Percentiles rank a stretch among this genome's conserved stretches.
These are phyloP conservation scores for Nephelium lappaceum DNA, from an alignment of 345 rosid genomes.

Conservation along the genomic window DNA sequence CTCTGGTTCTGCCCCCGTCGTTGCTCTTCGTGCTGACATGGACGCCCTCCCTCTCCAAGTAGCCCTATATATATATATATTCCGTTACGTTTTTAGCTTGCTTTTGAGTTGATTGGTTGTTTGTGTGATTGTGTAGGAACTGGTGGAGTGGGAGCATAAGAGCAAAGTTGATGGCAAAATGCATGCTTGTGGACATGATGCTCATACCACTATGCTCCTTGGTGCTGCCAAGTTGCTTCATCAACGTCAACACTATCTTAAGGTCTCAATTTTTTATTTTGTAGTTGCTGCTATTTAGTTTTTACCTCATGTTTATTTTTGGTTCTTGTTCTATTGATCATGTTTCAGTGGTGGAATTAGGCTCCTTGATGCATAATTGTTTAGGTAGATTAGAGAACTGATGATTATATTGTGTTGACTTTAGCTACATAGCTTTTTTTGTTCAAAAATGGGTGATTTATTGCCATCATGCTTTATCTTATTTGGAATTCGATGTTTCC, in stretches of 20 bases:
- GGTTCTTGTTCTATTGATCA: not conserved
- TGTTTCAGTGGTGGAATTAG: not conserved
- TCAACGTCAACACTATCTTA: constrained; percentile 60
- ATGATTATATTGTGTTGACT: not conserved
- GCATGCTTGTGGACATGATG: constrained; percentile 93
- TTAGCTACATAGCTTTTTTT: too few relatives aligned
- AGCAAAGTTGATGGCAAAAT: constrained; percentile 75
- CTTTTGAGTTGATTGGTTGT: not conserved
- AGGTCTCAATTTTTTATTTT: constrained; percentile 52
- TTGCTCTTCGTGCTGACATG: constrained; percentile 90
- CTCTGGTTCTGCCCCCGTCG: constrained; percentile 67
- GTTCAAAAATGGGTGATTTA: too few relatives aligned
- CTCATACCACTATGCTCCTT: constrained; percentile 83
- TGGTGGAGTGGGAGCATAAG: constrained; percentile 87
- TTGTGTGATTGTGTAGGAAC: constrained; percentile 46
- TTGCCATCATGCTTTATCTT: too few relatives aligned
- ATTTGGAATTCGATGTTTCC: not conserved
- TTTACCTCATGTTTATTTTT: not conserved
- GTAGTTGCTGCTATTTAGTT: not conserved
- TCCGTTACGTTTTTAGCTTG: not conserved
- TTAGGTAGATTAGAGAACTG: too few relatives aligned
- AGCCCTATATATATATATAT: not conserved
- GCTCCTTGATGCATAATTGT: not conserved
- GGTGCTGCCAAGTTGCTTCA: constrained; percentile 91
- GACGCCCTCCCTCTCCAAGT: constrained; percentile 80